Evolutionary conservation across 1,139 yeast genomes (phyloP).

Genomic region (Barnettozyma hawaiiensis): DNA sequence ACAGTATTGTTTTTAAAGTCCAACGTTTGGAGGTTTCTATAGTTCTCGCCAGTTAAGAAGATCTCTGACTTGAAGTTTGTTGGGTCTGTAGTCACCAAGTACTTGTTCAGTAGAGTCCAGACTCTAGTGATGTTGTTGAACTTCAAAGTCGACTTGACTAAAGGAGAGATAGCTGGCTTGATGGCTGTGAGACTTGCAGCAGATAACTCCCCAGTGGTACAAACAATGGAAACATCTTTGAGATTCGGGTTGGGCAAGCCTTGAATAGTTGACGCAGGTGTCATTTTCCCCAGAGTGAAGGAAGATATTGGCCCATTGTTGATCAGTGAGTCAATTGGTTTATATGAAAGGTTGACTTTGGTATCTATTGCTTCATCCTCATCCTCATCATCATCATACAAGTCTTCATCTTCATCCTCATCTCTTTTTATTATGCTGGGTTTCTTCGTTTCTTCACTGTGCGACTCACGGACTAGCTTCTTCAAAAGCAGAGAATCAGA

Average conservation of each 20-base stretch:
- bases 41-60: constrained; percentile 62
- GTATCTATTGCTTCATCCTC: constrained; percentile 28
- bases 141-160: constrained; percentile 61
- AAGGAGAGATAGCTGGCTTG: constrained; percentile 60
- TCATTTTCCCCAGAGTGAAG: constrained; percentile 58
- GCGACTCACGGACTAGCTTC: constrained; percentile 1
- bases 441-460: constrained; percentile 19
- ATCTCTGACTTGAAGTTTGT: constrained; percentile 61
- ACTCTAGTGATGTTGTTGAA: constrained; percentile 73
- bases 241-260: constrained; percentile 65
- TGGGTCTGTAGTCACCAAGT: constrained; percentile 69
- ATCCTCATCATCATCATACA: constrained; percentile 30
- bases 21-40: constrained; percentile 56
- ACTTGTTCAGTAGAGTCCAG: constrained; percentile 55
- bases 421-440: constrained; percentile 28
- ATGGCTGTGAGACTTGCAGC: constrained; percentile 55
- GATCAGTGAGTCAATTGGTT: constrained; percentile 47
- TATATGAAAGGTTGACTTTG: constrained; percentile 27
- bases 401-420: constrained; percentile 27
- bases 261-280: constrained; percentile 49
- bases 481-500: constrained; percentile 34
- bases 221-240: constrained; percentile 60
- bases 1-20: constrained; percentile 59
- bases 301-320: constrained; percentile 76
- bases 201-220: constrained; percentile 60